Percentiles rank a stretch among this genome's conserved stretches.
Evolutionary conservation across 257 asterid genomes (phyloP).

Genomic region (Jacaranda mimosifolia): DNA sequence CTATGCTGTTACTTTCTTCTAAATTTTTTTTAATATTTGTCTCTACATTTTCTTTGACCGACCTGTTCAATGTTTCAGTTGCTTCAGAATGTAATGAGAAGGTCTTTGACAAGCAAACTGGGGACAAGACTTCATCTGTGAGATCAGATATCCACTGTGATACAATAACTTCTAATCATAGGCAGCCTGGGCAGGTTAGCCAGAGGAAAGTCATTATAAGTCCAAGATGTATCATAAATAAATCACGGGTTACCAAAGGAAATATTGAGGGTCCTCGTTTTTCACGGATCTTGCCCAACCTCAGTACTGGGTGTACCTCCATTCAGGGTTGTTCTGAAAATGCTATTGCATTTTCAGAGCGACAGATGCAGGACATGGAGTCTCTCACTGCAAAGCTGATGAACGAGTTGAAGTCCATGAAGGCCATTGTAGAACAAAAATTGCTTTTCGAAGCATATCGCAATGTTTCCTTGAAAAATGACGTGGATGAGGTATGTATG

Average conservation of each 20-base stretch:
- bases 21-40: conserved; percentile 8
- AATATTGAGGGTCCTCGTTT: conserved; percentile 69
- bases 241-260: conserved; percentile 56
- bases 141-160: conserved; percentile 42
- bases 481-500: conserved; percentile 80
- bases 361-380: conserved; percentile 91
- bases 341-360: conserved; percentile 85
- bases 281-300: conserved; percentile 65
- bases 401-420: conserved; percentile 88
- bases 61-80: conserved; percentile 37
- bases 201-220: conserved; percentile 46
- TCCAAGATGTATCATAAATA: conserved; percentile 51
- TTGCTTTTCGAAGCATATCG: conserved; percentile 85
- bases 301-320: conserved; percentile 78
- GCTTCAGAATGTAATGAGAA: conserved; percentile 62
- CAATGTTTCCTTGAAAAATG: conserved; percentile 64
- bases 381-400: conserved; percentile 73
- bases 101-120: conserved; percentile 48
- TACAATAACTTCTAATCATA: conserved; percentile 40
- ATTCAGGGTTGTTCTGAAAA: conserved; percentile 76
- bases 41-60: conserved; percentile 29
- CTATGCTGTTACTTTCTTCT: conserved; percentile 21
- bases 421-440: conserved; percentile 80
- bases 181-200: conserved; percentile 43
- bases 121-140: conserved; percentile 45